Evolutionary conservation across 2,329 filamentous ascomycete genomes (phyloP).

Genomic region (Pseudogymnoascus sp.): DNA sequence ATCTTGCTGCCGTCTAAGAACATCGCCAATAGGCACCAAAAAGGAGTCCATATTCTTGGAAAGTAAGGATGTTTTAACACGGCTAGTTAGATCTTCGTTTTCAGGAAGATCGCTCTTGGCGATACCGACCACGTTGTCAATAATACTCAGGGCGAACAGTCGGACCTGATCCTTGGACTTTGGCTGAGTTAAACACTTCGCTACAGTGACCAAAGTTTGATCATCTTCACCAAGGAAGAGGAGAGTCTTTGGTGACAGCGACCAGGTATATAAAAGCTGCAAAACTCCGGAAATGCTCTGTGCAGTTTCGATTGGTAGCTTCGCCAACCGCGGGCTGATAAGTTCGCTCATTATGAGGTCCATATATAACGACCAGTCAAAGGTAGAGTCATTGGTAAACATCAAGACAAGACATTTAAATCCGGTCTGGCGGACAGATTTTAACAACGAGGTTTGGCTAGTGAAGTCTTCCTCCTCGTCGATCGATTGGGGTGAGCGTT

Average conservation of each 20-base stretch:
- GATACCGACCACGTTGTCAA: constrained; percentile 59
- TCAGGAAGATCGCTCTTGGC: constrained; percentile 46
- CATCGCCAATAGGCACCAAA: constrained; percentile 56
- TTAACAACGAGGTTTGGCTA: constrained; percentile 48
- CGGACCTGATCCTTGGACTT: constrained; percentile 84
- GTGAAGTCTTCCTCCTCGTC: constrained; percentile 26
- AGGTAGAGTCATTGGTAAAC: constrained; percentile 62
- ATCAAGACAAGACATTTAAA: constrained; percentile 75
- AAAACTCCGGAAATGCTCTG: constrained; percentile 81
- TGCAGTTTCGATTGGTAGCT: constrained; percentile 74
- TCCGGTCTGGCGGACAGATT: constrained; percentile 59
- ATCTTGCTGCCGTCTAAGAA: constrained; percentile 49
- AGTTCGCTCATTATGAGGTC: constrained; percentile 64
- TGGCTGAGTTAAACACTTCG: constrained; percentile 60
- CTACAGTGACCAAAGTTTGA: constrained; percentile 57
- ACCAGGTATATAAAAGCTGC: constrained; percentile 74
- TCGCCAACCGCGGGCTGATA: constrained; percentile 66
- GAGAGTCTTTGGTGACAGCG: constrained; percentile 55
- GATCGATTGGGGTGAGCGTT: constrained; percentile 26
- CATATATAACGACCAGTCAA: constrained; percentile 66
- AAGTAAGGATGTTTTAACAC: constrained; percentile 48
- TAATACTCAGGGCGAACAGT: constrained; percentile 66
- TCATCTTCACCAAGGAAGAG: constrained; percentile 55
- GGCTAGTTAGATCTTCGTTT: constrained; percentile 34
- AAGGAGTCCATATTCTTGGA: constrained; percentile 50